Evolutionary conservation across 2,329 filamentous ascomycete genomes (phyloP), one percentile per base, ranked within the genome.

Genomic region (Fonsecaea monophora): DNA sequence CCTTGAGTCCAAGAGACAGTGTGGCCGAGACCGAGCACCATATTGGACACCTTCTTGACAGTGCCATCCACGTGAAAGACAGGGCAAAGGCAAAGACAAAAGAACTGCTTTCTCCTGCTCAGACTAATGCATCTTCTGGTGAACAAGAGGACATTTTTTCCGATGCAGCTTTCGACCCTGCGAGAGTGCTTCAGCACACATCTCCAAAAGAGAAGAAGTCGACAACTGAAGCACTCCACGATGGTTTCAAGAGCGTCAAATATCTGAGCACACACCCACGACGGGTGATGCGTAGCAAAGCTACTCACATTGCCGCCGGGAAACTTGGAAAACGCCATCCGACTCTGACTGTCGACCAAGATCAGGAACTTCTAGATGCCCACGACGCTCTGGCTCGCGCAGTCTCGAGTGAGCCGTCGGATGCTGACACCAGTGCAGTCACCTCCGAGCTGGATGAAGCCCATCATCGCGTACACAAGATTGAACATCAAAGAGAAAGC

Each of bases 111-210:
- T 58, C 62, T 30, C 34, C 60, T 12, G 15, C 35, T 32, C 35
- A 45, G 30, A 10, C 57, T 25, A 18, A n/a, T 25, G 13, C 38
- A 55, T 32, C 25, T 34, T 18, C 34, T 48, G 34, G 45, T 37
- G 40, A 63, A 34, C 56, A 68, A 35, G 45, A 59, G 5, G 42
- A 67, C 25, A 68, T 72, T 50, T 66, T 68, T 54, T 13, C 65
- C 13, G 73, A 79, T 62, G 73, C 78, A 9, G 78, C 77, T 8
- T 79, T 79, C 69, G 76, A 77, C 62, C 75, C 77, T 13, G 64
- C 70, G 3, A 62, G 70, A 38, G 58, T 76, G 7, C 66, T 73
- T n/a, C 59, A 71, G 9, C 57, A 69, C 13, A 68, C 72, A 40
- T 71, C 66, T 32, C 62, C 68, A 15, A 64, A 64, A 25, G 40